Base-by-base conservation (phyloP, 805 yeast species). In the Saturnispora serradocipensis region DNA sequence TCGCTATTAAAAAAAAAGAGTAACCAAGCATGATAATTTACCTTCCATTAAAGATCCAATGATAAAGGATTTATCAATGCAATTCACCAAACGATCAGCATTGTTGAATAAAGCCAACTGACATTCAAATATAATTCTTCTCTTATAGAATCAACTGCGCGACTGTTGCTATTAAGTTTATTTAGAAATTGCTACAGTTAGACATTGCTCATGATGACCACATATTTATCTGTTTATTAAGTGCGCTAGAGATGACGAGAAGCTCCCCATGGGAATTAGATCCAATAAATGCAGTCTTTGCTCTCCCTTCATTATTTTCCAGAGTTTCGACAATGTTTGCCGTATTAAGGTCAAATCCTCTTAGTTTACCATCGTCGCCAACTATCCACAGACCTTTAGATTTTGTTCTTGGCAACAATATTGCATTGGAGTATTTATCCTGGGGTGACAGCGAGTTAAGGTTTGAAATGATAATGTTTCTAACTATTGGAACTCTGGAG, bases 361-460 rank as follows among this genome's bases (percentile, higher is more conserved):
- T 62, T 1, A 84, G 59, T 0, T 63, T 54, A 0, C 90, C 91
- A 62, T 84, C 89, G 56, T 84, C 89, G 3, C 88, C 82, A 46
- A 76, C 67, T 0, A 82, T 70, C 88, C 89, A 84, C 1, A 84
- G 49, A 0, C 89, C 90, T 25, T 65, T 59, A 8, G 55, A 53
- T 11, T 43, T 30, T 4, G 61, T 58, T 44, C 71, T 58, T 10
- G 58, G 28, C 2, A 59, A 32, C 3, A 84, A 61, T 13, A 68
- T 58, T 0, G 85, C 74, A 49, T 68, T 73, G 2, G 84, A 78
- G 59, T 72, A 84, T 61, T 81, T 81, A 59, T 83, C 88, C 63
- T 85, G 90, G 1, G 88, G 87, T 1, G 86, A 71, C 53, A 72
- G 54, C 0, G 87, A 73, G 55, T 71, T 73, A 48, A 69, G 60